Conservation (phyloP, 441 rosid species). For the Rhodomyrtus psidioides region DNA sequence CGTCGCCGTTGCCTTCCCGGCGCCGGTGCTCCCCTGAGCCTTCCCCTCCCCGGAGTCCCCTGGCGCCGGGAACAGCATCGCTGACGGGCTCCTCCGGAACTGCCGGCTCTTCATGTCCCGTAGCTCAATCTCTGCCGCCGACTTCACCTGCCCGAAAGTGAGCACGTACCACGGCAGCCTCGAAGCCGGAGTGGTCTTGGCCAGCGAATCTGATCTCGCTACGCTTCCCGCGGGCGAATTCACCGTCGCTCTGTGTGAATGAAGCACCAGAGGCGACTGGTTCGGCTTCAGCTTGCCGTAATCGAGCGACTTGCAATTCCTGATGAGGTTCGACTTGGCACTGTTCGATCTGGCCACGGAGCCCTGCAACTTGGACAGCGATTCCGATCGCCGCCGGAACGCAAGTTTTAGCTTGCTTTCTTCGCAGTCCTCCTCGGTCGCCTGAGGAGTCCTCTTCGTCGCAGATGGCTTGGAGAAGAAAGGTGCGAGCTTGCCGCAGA, state of each 20-base stretch:
- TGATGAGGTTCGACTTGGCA: neutral
- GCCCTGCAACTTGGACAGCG: neutral
- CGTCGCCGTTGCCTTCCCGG: neutral
- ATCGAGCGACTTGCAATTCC: neutral
- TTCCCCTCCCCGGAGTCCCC: neutral
- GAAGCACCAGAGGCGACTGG: neutral
- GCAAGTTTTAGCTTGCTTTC: neutral
- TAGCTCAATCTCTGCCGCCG: neutral
- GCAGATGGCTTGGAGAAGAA: neutral
- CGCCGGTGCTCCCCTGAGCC: neutral
- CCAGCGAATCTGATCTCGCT: neutral
- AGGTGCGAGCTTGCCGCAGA: neutral
- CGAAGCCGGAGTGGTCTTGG: neutral
- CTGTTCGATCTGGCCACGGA: neutral
- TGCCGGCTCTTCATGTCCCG: neutral
- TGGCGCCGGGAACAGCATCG: neutral
- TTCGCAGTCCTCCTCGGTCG: neutral
- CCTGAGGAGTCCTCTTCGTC: neutral
- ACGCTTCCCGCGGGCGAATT: neutral
- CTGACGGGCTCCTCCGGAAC: neutral
- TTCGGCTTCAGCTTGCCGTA: neutral
- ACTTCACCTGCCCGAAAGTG: neutral
- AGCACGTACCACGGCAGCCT: neutral
- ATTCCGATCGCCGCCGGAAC: neutral
- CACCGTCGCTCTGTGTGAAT: neutral